These are phyloP conservation scores for Suillus placidus DNA, from an alignment of 768 basidiomycete species.

Conservation along the genomic window DNA sequence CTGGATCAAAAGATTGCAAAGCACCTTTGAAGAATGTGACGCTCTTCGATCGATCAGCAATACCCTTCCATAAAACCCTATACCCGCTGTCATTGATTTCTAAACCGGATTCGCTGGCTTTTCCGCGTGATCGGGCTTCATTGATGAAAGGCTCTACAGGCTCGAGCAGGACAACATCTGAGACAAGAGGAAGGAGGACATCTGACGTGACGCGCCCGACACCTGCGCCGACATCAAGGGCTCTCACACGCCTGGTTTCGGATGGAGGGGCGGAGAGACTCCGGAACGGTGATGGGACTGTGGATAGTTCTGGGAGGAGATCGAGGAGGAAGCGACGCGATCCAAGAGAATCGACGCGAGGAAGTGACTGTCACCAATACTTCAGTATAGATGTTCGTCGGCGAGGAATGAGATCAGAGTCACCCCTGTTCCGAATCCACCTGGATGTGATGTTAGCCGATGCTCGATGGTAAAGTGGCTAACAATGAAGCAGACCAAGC, in stretches of 20 bases:
- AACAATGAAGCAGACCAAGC: conserved; percentile 52
- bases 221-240: conserved; percentile 92
- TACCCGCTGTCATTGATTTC: conserved; percentile 35
- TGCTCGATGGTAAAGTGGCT: conserved; percentile 22
- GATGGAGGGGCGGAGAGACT: conserved; percentile 40
- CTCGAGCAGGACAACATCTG: conserved; percentile 88
- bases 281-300: conserved; percentile 72
- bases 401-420: conserved; percentile 22
- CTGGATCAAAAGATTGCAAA: conserved; percentile 81
- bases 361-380: conserved; percentile 64
- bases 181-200: conserved; percentile 86
- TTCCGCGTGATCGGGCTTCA: conserved; percentile 57
- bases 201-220: conserved; percentile 90
- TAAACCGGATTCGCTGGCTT: conserved; percentile 31
- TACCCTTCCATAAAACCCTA: conserved; percentile 61
- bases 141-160: conserved; percentile 80
- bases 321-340: conserved; percentile 87
- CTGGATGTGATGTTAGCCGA: conserved; percentile 39
- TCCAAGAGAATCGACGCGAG: conserved; percentile 86
- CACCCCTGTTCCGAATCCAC: conserved; percentile 60
- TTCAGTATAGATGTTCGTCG: conserved; percentile 3
- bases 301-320: conserved; percentile 77
- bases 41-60: conserved; percentile 63
- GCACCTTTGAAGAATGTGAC: conserved; percentile 81
- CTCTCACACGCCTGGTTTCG: conserved; percentile 55